These are phyloP conservation scores for Pseudoscleropodium purum DNA, from an alignment of 225 moss, liverwort and hornwort genomes.

Conservation along the genomic window DNA sequence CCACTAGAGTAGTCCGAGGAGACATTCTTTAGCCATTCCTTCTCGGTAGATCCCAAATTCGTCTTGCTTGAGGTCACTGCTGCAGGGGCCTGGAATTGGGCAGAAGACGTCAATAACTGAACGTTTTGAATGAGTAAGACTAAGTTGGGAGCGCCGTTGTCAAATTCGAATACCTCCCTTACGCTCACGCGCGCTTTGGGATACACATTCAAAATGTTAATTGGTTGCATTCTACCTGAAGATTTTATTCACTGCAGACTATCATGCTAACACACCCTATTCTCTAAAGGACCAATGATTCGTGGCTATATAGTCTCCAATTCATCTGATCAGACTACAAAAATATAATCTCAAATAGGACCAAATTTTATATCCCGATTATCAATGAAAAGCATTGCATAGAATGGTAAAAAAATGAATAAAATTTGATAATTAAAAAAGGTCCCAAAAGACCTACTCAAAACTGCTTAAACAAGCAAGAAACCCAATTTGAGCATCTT, in stretches of 20 bases:
- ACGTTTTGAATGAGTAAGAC: neutral
- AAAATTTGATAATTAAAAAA: neutral
- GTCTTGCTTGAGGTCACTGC: conserved; percentile 18
- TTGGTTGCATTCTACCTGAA: neutral
- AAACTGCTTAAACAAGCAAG: neutral
- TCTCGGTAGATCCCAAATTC: conserved; percentile 29
- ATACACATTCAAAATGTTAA: neutral
- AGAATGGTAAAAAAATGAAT: neutral
- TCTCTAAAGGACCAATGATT: neutral
- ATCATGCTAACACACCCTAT: neutral
- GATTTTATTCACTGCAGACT: neutral
- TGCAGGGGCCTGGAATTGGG: conserved; percentile 20
- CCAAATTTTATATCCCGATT: neutral
- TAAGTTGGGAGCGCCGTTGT: neutral
- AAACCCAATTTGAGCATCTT: neutral
- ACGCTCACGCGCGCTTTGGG: neutral
- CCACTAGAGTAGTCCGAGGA: conserved; percentile 12
- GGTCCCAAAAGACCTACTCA: neutral
- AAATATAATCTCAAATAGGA: neutral
- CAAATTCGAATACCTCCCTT: neutral
- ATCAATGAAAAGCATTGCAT: neutral
- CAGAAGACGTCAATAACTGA: neutral
- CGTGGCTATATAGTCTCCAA: neutral
- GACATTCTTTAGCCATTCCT: conserved; percentile 36
- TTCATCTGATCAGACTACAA: neutral